Percentiles rank a stretch among this genome's conserved stretches.
Conservation (phyloP, 2,329 filamentous ascomycete genomes). For the Eutypa lata region DNA sequence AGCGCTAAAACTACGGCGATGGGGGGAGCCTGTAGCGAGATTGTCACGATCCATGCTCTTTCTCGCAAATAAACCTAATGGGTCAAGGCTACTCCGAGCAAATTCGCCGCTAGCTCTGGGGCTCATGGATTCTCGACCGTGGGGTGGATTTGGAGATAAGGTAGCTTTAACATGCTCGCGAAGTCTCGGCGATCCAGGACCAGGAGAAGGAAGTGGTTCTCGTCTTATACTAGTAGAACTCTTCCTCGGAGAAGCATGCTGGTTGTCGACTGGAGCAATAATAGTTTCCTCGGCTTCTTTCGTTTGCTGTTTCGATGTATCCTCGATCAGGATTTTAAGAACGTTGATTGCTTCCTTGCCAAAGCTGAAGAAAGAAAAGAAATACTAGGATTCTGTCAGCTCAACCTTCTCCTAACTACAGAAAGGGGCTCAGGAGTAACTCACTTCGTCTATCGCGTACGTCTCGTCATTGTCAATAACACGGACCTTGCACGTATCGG, state of each 20-base stretch:
- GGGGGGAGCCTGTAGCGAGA: slow-evolving; percentile 37
- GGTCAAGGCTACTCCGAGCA: slow-evolving; percentile 52
- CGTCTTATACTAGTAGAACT: slow-evolving; percentile 12
- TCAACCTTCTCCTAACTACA: slow-evolving; percentile 1
- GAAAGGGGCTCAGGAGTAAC: slow-evolving; percentile 13
- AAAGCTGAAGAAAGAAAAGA: slow-evolving; percentile 90
- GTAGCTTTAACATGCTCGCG: slow-evolving; percentile 61
- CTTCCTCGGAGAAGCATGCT: slow-evolving; percentile 7
- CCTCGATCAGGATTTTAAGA: slow-evolving; percentile 69
- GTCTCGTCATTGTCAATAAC: slow-evolving; percentile 93
- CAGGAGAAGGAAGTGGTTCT: slow-evolving; percentile 4
- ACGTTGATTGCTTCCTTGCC: slow-evolving; percentile 81
- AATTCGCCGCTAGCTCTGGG: slow-evolving; percentile 55
- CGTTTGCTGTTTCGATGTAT: slow-evolving; percentile 48
- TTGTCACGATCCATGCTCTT: slow-evolving; percentile 52
- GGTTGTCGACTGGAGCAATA: slow-evolving; percentile 3
- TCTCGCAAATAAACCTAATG: slow-evolving; percentile 42
- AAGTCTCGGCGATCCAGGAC: slow-evolving; percentile 35
- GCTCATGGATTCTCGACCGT: slow-evolving; percentile 38
- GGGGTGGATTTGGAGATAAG: slow-evolving; percentile 49
- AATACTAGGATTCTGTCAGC: slow-evolving; percentile 63
- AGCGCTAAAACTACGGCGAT: slow-evolving; percentile 62
- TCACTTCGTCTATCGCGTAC: slow-evolving; percentile 88
- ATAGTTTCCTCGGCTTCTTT: slow-evolving; percentile 20
- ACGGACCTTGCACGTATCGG: slow-evolving; percentile 88